These are phyloP conservation scores for Pichia thaimueangensis DNA, from an alignment of 805 yeast species.

Conservation along the genomic window DNA sequence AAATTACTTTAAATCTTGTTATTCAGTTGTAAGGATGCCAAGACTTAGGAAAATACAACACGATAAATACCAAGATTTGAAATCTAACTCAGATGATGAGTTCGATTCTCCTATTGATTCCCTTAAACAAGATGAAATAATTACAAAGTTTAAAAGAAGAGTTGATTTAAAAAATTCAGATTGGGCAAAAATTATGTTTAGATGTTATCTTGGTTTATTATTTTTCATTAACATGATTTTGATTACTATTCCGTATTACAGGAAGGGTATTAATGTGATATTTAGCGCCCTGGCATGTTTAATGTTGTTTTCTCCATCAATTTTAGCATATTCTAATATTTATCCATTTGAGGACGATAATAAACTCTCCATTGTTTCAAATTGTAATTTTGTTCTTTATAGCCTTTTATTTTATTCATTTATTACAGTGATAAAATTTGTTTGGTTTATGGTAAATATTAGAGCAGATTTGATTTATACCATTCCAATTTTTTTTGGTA, in stretches of 20 bases:
- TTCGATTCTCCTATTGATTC: slow-evolving; percentile 18
- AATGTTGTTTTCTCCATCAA: slow-evolving; percentile 11
- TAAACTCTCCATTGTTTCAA: not conserved
- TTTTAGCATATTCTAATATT: not conserved
- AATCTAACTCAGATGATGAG: slow-evolving; percentile 9
- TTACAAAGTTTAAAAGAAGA: slow-evolving; percentile 8
- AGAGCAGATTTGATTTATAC: slow-evolving; percentile 21
- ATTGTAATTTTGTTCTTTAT: slow-evolving; percentile 1
- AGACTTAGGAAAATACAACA: slow-evolving; percentile 24
- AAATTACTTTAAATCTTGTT: no score
- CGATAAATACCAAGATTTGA: slow-evolving; percentile 17
- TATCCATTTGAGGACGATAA: not conserved
- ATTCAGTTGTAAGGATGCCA: no score
- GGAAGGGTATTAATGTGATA: slow-evolving; percentile 19
- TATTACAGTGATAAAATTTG: slow-evolving; percentile 12
- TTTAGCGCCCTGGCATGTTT: slow-evolving; percentile 24
- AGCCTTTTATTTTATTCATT: slow-evolving; percentile 8
- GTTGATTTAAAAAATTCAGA: slow-evolving; percentile 12
- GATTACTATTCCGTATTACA: slow-evolving; percentile 25
- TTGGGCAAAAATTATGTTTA: slow-evolving; percentile 10
- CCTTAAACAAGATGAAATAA: slow-evolving; percentile 22
- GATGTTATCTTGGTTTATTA: slow-evolving; percentile 15
- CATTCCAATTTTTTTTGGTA: slow-evolving; percentile 22
- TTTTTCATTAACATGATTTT: slow-evolving; percentile 22
- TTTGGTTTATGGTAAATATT: not conserved